These are phyloP conservation scores for Colletotrichum sp. DNA, from an alignment of 2,329 filamentous ascomycete genomes.

Conservation along the genomic window DNA sequence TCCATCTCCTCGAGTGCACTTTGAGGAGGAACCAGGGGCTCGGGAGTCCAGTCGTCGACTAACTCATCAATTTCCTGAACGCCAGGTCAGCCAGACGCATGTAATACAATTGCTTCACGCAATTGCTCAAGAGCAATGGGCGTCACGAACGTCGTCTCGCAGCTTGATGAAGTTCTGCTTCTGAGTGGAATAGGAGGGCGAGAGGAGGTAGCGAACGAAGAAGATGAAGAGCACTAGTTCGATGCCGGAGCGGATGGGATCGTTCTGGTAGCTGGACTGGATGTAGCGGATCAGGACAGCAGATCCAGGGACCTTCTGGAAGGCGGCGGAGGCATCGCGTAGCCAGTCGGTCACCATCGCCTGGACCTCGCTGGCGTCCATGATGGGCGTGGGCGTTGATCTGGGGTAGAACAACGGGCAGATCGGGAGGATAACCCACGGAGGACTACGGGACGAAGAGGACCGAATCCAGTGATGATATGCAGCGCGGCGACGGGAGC, in stretches of 20 bases:
- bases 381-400: slow-evolving; percentile 31
- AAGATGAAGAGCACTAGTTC: slow-evolving; percentile 95
- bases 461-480: no score
- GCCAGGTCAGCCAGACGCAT: background rate
- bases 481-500: background rate
- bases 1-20: slow-evolving; percentile 81
- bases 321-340: slow-evolving; percentile 63
- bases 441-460: background rate
- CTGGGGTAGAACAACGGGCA: background rate
- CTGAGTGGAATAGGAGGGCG: slow-evolving; percentile 89
- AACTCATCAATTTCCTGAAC: slow-evolving; percentile 88
- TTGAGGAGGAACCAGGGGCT: slow-evolving; percentile 81
- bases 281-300: slow-evolving; percentile 95
- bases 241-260: slow-evolving; percentile 90
- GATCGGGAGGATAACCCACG: background rate
- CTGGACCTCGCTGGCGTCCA: slow-evolving; percentile 70
- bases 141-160: slow-evolving; percentile 70
- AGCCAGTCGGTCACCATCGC: slow-evolving; percentile 56
- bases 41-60: slow-evolving; percentile 94
- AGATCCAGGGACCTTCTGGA: slow-evolving; percentile 92
- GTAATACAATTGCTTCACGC: background rate
- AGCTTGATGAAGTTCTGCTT: slow-evolving; percentile 90
- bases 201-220: slow-evolving; percentile 90
- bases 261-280: slow-evolving; percentile 96
- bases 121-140: background rate